Base-by-base conservation (phyloP, 2,329 filamentous ascomycete species). In the Onygenales sp. region DNA sequence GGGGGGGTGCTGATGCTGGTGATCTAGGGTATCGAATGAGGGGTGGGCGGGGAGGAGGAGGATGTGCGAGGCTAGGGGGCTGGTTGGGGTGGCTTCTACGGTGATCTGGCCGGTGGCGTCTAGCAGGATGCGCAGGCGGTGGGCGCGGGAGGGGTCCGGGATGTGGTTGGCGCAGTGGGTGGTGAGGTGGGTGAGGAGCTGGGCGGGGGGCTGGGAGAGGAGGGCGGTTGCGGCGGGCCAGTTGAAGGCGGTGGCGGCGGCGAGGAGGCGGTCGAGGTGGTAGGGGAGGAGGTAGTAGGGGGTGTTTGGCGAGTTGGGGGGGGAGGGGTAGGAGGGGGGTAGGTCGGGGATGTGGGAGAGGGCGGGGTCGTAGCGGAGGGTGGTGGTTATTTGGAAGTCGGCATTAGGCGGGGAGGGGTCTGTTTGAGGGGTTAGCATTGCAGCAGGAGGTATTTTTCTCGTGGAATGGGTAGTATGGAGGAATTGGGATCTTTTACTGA, bases 201-300 rank as follows among this genome's bases (percentile, higher is more conserved):
- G 61, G 7, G 58, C 66, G 44, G 55, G 47, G 33, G 43, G n/a
- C 21, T 53, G 43, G 8, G 51, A 27, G 21, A 72, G 59, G 53
- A 64, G 64, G 2, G 57, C 51, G 11, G 64, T 45, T 13, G 70
- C 69, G n/a, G 60, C 50, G 5, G 57, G 32, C 72, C 78, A 80
- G 43, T 72, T 64, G 60, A 80, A 77, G 59, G 77, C 70, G 57
- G 72, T 64, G 27, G 78, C 75, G 43, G 78, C 75, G 62, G 75
- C 78, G n/a, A 89, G 75, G 65, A 95, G 79, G 51, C 90, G 85
- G 65, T 91, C 86, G 45, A 83, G 81, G 67, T 95, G 90, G 60
- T 85, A 84, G 54, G 83, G 76, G 13, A 93, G 78, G 78, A 94
- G 89, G 68, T 94, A 94, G 60, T 89, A 84, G 0, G 84, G 80